A percentile compares a stretch with the other conserved stretches of the same genome.
These are phyloP conservation scores for Podospora pseudopauciseta DNA, from an alignment of 495 filamentous ascomycete genomes.

Conservation along the genomic window DNA sequence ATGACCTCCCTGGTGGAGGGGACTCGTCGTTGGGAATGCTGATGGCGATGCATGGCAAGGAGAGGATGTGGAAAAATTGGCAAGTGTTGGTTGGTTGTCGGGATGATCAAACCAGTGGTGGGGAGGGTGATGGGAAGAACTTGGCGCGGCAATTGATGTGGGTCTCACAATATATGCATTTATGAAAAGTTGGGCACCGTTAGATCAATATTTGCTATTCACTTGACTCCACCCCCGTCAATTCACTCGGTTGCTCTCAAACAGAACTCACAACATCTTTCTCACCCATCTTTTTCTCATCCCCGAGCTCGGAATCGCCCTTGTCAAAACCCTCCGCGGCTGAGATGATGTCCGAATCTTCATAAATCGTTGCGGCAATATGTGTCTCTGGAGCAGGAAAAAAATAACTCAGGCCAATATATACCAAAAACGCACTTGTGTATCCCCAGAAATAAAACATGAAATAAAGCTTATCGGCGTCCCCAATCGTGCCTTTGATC, in stretches of 20 bases:
- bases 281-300: constrained; percentile 19
- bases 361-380: constrained; percentile 27
- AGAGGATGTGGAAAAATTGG: neutral
- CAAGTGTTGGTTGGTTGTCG: no score
- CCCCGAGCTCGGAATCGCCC: constrained; percentile 21
- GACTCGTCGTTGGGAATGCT: constrained; percentile 25
- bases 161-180: no score
- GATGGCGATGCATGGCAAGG: neutral
- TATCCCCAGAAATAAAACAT: constrained; percentile 43
- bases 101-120: neutral
- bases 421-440: constrained; percentile 36
- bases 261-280: no score
- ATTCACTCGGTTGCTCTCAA: no score
- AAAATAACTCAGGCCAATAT: constrained; percentile 31
- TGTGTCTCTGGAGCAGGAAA: constrained; percentile 36
- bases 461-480: constrained; percentile 34
- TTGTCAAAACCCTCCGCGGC: constrained; percentile 14
- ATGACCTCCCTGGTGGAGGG: constrained; percentile 51
- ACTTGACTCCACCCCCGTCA: no score
- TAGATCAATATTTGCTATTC: no score
- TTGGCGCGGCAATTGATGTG: no score
- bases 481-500: constrained; percentile 23
- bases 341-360: constrained; percentile 26
- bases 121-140: no score
- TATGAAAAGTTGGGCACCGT: no score